Percentiles rank a stretch among this genome's conserved stretches.
phyloP scores from a whole-genome alignment of 805 yeast genomes.

The Naumovozyma castellii region DNA sequence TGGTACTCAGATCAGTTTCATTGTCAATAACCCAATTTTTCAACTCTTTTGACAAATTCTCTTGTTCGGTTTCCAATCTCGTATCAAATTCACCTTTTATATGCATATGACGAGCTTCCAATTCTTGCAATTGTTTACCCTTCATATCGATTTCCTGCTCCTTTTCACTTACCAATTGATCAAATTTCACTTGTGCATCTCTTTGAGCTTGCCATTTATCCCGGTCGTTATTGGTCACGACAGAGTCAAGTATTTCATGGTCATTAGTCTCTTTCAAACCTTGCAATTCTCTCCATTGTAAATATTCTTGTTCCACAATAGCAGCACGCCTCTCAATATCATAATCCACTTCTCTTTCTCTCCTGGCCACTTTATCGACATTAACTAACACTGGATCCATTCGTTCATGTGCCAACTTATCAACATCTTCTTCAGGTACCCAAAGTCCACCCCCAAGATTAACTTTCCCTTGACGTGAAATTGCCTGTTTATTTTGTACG shows the following conservation, averaged over 20 bases:
- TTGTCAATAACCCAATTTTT: slow-evolving; percentile 21
- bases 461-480: slow-evolving; percentile 38
- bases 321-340: slow-evolving; percentile 28
- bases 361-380: slow-evolving; percentile 56
- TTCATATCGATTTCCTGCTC: slow-evolving; percentile 19
- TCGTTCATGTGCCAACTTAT: slow-evolving; percentile 65
- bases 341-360: slow-evolving; percentile 53
- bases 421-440: slow-evolving; percentile 66
- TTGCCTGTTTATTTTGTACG: neutral
- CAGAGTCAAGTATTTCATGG: slow-evolving; percentile 27
- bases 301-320: neutral
- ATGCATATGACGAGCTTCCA: slow-evolving; percentile 19
- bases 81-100: neutral
- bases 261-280: slow-evolving; percentile 32
- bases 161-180: neutral
- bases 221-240: neutral
- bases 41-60: slow-evolving; percentile 11
- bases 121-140: slow-evolving; percentile 32
- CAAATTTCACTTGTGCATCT: slow-evolving; percentile 26
- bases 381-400: slow-evolving; percentile 79
- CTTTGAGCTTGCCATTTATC: slow-evolving; percentile 34
- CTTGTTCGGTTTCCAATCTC: neutral
- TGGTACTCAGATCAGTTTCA: slow-evolving; percentile 22
- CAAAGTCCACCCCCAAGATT: slow-evolving; percentile 82
- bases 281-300: slow-evolving; percentile 34